These are phyloP conservation scores for Penicillium pulvis DNA, from an alignment of 495 filamentous ascomycete genomes.

Conservation along the genomic window DNA sequence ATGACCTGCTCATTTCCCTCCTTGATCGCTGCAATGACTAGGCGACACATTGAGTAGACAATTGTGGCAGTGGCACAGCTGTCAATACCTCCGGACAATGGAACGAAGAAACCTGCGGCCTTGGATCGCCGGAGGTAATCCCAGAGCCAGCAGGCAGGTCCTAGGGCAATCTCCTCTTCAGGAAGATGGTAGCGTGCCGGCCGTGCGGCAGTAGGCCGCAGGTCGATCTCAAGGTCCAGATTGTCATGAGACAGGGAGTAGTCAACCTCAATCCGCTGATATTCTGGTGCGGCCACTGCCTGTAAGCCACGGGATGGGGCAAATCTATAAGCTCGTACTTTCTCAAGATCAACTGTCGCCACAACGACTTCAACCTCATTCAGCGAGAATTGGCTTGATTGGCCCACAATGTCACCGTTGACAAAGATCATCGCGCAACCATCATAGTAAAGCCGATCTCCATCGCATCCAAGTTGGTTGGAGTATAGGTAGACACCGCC, in stretches of 20 bases:
- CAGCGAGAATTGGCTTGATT: slow-evolving; percentile 70
- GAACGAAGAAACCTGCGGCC: slow-evolving; percentile 57
- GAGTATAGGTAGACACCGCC: slow-evolving; percentile 75
- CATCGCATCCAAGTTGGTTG: slow-evolving; percentile 72
- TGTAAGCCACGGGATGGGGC: slow-evolving; percentile 34
- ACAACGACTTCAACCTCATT: slow-evolving; percentile 78
- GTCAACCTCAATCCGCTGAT: slow-evolving; percentile 34
- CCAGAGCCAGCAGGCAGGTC: slow-evolving; percentile 75
- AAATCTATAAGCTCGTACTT: slow-evolving; percentile 52
- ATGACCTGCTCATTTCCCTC: slow-evolving; percentile 17
- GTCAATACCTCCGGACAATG: slow-evolving; percentile 69
- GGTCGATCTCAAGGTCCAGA: slow-evolving; percentile 29
- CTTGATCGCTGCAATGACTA: slow-evolving; percentile 66
- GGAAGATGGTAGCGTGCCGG: slow-evolving; percentile 56
- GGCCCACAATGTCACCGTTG: slow-evolving; percentile 69
- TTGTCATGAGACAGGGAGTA: slow-evolving; percentile 31
- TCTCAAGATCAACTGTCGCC: slow-evolving; percentile 77
- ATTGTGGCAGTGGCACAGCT: slow-evolving; percentile 61
- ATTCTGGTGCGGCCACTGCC: slow-evolving; percentile 32
- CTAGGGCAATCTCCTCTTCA: slow-evolving; percentile 73
- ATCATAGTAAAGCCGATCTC: slow-evolving; percentile 62
- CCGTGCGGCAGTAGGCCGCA: slow-evolving; percentile 38
- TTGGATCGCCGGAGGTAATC: slow-evolving; percentile 71
- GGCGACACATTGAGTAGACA: slow-evolving; percentile 73
- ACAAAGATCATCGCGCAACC: slow-evolving; percentile 73